A percentile compares a stretch with the other conserved stretches of the same genome.
phyloP scores from a whole-genome alignment of 768 basidiomycete species.

The Tulasnella sp. region DNA sequence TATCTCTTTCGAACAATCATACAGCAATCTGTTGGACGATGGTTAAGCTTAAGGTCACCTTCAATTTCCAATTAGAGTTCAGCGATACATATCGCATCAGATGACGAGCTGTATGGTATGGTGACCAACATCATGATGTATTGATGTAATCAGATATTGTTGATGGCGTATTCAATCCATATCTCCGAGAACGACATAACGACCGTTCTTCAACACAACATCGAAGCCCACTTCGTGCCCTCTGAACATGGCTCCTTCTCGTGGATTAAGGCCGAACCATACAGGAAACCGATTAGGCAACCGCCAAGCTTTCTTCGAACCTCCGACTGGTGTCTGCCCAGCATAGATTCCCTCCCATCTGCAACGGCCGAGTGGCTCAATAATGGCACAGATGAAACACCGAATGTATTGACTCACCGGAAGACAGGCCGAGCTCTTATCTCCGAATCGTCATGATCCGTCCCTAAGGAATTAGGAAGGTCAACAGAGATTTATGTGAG shows the following conservation, averaged over 20 bases:
- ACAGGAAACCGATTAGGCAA: conserved; percentile 45
- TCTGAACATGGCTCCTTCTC: conserved; percentile 42
- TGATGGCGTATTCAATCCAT: neutral
- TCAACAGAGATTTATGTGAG: neutral
- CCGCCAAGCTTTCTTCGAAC: conserved; percentile 29
- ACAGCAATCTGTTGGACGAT: too few species aligned
- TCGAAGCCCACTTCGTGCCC: conserved; percentile 52
- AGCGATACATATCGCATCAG: too few species aligned
- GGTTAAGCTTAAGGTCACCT: too few species aligned
- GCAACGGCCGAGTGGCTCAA: neutral
- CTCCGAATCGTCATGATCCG: conserved; percentile 51
- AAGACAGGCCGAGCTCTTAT: conserved; percentile 53
- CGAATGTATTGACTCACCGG: conserved; percentile 22
- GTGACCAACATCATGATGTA: too few species aligned
- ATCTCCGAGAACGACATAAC: conserved; percentile 38
- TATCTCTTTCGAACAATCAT: too few species aligned
- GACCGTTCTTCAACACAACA: conserved; percentile 44
- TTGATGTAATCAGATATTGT: too few species aligned
- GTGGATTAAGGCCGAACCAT: conserved; percentile 58
- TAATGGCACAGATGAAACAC: neutral
- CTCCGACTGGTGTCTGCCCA: conserved; percentile 37
- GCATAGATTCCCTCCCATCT: conserved; percentile 55
- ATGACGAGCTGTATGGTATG: too few species aligned
- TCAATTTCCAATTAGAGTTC: too few species aligned
- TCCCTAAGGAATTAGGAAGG: conserved; percentile 24